Conservation (phyloP, 2,329 filamentous ascomycete genomes). For the Cladosporium cucumerinum region DNA sequence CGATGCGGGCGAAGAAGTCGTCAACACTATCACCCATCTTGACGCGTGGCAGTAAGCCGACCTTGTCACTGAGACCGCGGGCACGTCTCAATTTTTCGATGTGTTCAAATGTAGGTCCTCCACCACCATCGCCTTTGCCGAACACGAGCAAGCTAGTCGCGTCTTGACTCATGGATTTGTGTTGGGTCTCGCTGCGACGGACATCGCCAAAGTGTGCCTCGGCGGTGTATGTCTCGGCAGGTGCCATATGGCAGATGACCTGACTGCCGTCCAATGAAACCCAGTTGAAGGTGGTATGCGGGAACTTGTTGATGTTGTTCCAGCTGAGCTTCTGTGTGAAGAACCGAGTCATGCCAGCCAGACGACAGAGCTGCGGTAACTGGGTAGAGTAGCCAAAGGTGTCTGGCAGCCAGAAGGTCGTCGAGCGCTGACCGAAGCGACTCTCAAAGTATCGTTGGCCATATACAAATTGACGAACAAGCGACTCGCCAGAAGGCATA, state of each 20-base stretch:
- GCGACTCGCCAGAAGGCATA: constrained; percentile 89
- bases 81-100: constrained; percentile 91
- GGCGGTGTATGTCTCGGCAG: constrained; percentile 91
- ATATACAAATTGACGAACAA: constrained; percentile 91
- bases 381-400: constrained; percentile 97
- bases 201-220: constrained; percentile 94
- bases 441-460: constrained; percentile 94
- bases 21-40: constrained; percentile 89
- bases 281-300: constrained; percentile 99
- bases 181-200: constrained; percentile 80
- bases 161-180: constrained; percentile 95
- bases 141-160: constrained; percentile 87
- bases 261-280: constrained; percentile 92
- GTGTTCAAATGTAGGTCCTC: constrained; percentile 89
- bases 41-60: constrained; percentile 78
- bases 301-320: constrained; percentile 99
- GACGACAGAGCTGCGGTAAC: constrained; percentile 84
- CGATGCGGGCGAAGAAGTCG: constrained; percentile 84
- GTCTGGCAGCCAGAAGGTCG: constrained; percentile 96
- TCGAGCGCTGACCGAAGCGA: constrained; percentile 81
- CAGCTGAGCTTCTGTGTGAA: constrained; percentile 98
- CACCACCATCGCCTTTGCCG: constrained; percentile 93
- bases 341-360: constrained; percentile 95
- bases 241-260: constrained; percentile 96
- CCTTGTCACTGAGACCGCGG: constrained; percentile 84